Evolutionary conservation across 208 protist species (phyloP), one percentile per base, ranked within the genome.

Genomic region (Acanthamoeba triangularis): DNA sequence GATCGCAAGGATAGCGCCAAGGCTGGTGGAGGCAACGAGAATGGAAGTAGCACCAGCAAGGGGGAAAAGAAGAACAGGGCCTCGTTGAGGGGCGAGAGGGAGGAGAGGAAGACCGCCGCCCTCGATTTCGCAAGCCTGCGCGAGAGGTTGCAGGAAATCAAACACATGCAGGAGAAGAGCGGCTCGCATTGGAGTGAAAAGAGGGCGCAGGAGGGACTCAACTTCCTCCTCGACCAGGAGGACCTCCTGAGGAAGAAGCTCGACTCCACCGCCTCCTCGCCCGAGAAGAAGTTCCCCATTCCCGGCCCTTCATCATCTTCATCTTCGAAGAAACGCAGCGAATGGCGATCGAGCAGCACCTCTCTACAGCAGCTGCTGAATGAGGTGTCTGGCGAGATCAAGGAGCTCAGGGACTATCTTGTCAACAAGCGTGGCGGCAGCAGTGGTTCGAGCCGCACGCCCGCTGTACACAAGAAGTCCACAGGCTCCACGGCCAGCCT

Each of bases 211-310:
- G 91, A 94, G 74, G 37, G 72, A 10, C 72, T 94, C 44, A 94
- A 61, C n/a, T 94, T 59, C 47, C 72, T 94, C 11, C 20, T 94
- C 25, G 91, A 94, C 41, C 91, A 94, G 28, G 91, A 94, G 56
- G 91, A 94, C 11, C 14, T 63, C 16, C 74, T 94, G 33, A 28
- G 91, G 23, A 78, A 94, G 72, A 78, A 84, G 69, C 25, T 94
- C 25, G 91, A 94, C 33, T 63, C 28, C 13, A 84, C 28, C n/a
- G 33, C 87, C 33, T 44, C 87, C 16, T 93, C 87, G 13, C 87
- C 87, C 41, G 87, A 93, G 28, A 93, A 93, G 87, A 93, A 93
- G 65, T 72, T 54, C n/a, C 80, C 41, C 25, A 33, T 63, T 16
- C 30, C 25, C 47, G 30, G 35, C 41, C 52, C 10, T 72, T 44